Evolutionary conservation across 1,284 basidiomycete genomes (phyloP), one percentile per base, ranked within the genome.

Genomic region (Veloboletus limbatus): DNA sequence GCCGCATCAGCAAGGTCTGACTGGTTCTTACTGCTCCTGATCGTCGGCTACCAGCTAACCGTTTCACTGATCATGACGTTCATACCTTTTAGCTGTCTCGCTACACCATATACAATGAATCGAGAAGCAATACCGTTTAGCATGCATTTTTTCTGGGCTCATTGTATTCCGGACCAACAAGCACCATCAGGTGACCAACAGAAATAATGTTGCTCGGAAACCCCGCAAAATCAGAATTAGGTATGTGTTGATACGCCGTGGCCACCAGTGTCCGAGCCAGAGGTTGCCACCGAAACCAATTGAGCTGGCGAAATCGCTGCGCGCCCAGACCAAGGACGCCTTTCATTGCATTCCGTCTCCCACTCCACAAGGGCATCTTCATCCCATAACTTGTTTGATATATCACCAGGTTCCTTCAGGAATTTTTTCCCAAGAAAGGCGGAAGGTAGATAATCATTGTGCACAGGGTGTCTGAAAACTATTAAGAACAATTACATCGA

Each of bases 361-460:
- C 92, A 95, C 31, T 73, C 70, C 28, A 64, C 63, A 40, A 95
- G 69, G 26, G 79, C 74, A n/a, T 75, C 75, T 54, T 91, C 82
- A 60, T 95, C 87, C 77, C 88, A 91, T 8, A 63, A 56, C 62
- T 87, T 90, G n/a, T 66, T 75, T 2, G 69, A 65, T 21, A 57
- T 49, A 53, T 85, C 81, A 1, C 72, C 77, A 16, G 75, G 77
- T 22, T 73, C 67, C 31, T 71, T 73, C 49, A 90, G 64, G 51
- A 91, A 82, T 10, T 67, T 58, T 14, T 69, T 63, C 0, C 60
- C 69, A 40, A 67, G 63, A 28, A 79, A 58, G 32, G 73, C 62
- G 11, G 66, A 58, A 22, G 76, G 84, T 14, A 84, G 54, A 59
- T 79, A 82, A 36, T 76, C 71, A 54, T 90, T 89, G 46, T 78